A percentile compares a stretch with the other conserved stretches of the same genome.
phyloP scores from a whole-genome alignment of 106 monocot genomes.

The Cymbidium sinense region DNA sequence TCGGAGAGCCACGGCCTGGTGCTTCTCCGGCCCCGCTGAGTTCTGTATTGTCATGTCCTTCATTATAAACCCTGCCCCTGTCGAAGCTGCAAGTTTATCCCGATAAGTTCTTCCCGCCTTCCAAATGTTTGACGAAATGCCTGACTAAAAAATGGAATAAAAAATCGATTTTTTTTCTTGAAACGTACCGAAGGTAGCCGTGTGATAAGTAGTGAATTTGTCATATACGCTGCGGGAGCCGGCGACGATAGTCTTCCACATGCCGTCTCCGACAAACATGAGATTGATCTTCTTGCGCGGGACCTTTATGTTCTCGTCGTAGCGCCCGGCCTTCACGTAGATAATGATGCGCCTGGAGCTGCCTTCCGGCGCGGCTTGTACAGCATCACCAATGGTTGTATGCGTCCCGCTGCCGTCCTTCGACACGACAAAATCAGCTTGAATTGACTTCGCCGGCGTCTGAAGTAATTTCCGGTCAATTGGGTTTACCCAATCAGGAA shows the following conservation, averaged over 20 bases:
- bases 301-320: conserved; percentile 40
- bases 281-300: conserved; percentile 43
- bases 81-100: conserved; percentile 37
- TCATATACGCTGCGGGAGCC: conserved; percentile 36
- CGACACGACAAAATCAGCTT: conserved; percentile 50
- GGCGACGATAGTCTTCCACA: conserved; percentile 28
- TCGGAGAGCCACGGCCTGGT: conserved; percentile 82
- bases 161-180: neutral
- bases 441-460: conserved; percentile 17
- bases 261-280: conserved; percentile 56
- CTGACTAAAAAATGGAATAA: neutral
- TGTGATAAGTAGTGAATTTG: conserved; percentile 44
- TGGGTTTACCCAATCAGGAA: conserved; percentile 54
- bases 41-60: conserved; percentile 82
- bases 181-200: conserved; percentile 50
- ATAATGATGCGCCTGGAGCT: conserved; percentile 51
- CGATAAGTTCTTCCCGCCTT: neutral
- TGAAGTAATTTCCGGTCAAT: conserved; percentile 56
- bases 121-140: conserved; percentile 2
- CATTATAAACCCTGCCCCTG: conserved; percentile 65
- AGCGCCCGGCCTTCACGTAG: conserved; percentile 74
- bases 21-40: conserved; percentile 61
- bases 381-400: conserved; percentile 51
- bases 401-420: conserved; percentile 66
- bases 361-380: conserved; percentile 52